Evolutionary conservation across 306 rosid genomes (phyloP).

Genomic region (Acmispon strigosus): DNA sequence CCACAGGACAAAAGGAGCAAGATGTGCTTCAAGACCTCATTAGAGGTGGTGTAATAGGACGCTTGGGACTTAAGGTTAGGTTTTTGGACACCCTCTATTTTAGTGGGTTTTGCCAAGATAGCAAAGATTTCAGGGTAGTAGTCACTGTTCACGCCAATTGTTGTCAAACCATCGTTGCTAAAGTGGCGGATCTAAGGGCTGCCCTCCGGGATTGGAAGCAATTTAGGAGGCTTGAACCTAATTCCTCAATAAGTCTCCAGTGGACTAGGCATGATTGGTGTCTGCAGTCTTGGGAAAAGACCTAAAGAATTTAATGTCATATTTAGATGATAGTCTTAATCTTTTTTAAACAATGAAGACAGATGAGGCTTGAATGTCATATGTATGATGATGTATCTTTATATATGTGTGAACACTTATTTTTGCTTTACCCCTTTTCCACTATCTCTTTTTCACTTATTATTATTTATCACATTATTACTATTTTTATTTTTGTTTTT

Average conservation of each 20-base stretch:
- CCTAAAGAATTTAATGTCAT: too few relatives aligned
- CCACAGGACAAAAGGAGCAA: slow-evolving; percentile 59
- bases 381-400: too few relatives aligned
- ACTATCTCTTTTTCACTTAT: too few relatives aligned
- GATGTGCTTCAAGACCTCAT: slow-evolving; percentile 44
- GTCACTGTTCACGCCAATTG: slow-evolving; percentile 67
- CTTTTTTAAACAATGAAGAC: too few relatives aligned
- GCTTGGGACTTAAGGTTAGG: slow-evolving; percentile 49
- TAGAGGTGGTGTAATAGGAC: slow-evolving; percentile 18
- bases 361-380: too few relatives aligned
- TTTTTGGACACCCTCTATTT: slow-evolving; percentile 58
- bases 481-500: too few relatives aligned
- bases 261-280: too few relatives aligned
- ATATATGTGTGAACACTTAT: too few relatives aligned
- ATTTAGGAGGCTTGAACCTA: neutral
- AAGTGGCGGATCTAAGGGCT: slow-evolving; percentile 37
- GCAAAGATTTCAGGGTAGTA: slow-evolving; percentile 42
- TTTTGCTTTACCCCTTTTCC: too few relatives aligned
- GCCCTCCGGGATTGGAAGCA: slow-evolving; percentile 6
- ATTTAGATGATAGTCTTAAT: too few relatives aligned
- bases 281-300: too few relatives aligned
- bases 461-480: too few relatives aligned
- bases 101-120: slow-evolving; percentile 71
- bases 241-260: neutral
- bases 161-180: slow-evolving; percentile 54